Evolutionary conservation across 345 rosid species (phyloP).

Genomic region (Heritiera littoralis): DNA sequence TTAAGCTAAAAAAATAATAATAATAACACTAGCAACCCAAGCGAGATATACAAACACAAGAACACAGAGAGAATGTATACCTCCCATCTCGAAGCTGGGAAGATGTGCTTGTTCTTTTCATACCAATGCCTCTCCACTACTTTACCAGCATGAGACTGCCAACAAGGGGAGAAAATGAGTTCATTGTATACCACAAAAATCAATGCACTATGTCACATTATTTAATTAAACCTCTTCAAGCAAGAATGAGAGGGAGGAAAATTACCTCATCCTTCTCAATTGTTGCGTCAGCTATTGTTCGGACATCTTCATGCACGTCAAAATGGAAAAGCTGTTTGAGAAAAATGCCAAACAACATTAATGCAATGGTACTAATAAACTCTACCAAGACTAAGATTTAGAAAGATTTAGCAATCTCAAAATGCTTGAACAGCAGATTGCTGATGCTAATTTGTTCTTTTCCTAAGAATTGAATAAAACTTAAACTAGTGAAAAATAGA

Average conservation of each 20-base stretch:
- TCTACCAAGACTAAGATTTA: background rate
- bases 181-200: background rate
- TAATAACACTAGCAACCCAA: background rate
- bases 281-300: conserved; percentile 95
- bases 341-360: background rate
- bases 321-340: conserved; percentile 87
- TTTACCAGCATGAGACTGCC: conserved; percentile 97
- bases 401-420: conserved; percentile 12
- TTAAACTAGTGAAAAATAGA: background rate
- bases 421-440: conserved; percentile 4
- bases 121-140: conserved; percentile 99
- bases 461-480: background rate
- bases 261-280: conserved; percentile 95
- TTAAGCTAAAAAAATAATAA: too few relatives aligned
- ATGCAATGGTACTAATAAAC: background rate
- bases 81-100: conserved; percentile 99
- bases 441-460: background rate
- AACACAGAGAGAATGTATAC: conserved; percentile 25
- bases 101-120: conserved; percentile 98
- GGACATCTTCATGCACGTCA: conserved; percentile 97
- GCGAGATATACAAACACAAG: background rate
- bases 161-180: background rate
- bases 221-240: background rate
- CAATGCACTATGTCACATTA: background rate
- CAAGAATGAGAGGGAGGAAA: conserved; percentile 4